phyloP scores from a whole-genome alignment of 352 stramenopile genomes.

The Phytophthora ohioensis region DNA sequence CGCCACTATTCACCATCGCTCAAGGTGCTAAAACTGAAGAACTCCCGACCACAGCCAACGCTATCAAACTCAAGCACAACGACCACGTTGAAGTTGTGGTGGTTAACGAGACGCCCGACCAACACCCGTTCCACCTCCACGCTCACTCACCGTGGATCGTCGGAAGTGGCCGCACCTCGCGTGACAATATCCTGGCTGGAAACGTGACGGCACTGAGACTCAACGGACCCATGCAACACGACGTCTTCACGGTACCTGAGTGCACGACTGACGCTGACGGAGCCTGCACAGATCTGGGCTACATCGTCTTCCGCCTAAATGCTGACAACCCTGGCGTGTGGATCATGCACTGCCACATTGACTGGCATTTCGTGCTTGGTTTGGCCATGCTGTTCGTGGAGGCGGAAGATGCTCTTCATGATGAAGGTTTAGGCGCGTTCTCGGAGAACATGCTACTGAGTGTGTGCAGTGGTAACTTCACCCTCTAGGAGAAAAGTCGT shows the following conservation, averaged over 20 bases:
- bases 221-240: constrained; percentile 40
- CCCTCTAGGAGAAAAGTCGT: constrained; percentile 20
- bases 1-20: constrained; percentile 49
- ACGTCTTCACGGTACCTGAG: constrained; percentile 51
- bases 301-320: constrained; percentile 49
- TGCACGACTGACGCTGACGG: constrained; percentile 37
- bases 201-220: constrained; percentile 42
- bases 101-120: constrained; percentile 47
- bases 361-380: constrained; percentile 54
- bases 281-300: constrained; percentile 45
- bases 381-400: constrained; percentile 58
- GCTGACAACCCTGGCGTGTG: constrained; percentile 56
- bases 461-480: constrained; percentile 47
- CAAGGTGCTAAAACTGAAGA: constrained; percentile 36
- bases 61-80: constrained; percentile 32
- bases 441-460: constrained; percentile 45
- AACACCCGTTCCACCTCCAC: constrained; percentile 63
- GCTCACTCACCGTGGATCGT: constrained; percentile 49
- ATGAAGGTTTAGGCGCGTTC: constrained; percentile 41
- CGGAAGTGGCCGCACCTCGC: constrained; percentile 37
- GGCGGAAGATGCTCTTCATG: constrained; percentile 40
- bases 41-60: constrained; percentile 44
- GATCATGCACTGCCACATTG: constrained; percentile 65
- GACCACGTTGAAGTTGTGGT: constrained; percentile 54
- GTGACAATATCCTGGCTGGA: constrained; percentile 25